phyloP scores from a whole-genome alignment of 2,329 filamentous ascomycete genomes.

The Colletotrichum liriopes region DNA sequence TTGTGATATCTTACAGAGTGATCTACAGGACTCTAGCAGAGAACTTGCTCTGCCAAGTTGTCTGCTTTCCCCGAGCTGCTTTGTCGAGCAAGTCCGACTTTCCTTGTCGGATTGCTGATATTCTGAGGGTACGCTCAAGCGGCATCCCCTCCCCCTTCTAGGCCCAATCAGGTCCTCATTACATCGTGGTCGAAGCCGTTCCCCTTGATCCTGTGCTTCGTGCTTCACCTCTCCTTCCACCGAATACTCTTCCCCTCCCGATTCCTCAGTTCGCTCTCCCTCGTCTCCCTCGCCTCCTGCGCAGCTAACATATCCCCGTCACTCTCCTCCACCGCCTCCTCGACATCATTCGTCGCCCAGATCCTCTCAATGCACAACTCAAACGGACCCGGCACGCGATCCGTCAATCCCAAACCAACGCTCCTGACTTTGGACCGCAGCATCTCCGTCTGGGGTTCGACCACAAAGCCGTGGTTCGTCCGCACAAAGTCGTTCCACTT shows the following conservation, averaged over 20 bases:
- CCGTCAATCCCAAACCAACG: slow-evolving; percentile 89
- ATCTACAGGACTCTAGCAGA: not conserved
- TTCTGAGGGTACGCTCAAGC: not conserved
- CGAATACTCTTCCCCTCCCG: slow-evolving; percentile 55
- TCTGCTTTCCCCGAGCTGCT: not conserved
- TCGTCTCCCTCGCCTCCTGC: slow-evolving; percentile 29
- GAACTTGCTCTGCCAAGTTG: not conserved
- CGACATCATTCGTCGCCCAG: slow-evolving; percentile 85
- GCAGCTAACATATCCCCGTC: slow-evolving; percentile 41
- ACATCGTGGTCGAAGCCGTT: not conserved
- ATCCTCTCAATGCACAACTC: slow-evolving; percentile 88
- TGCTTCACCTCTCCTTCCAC: slow-evolving; percentile 47
- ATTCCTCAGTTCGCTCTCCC: slow-evolving; percentile 54
- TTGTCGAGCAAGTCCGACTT: not conserved
- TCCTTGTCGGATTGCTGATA: not conserved
- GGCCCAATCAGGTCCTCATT: not conserved
- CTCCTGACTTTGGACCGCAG: slow-evolving; percentile 88
- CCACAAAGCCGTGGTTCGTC: slow-evolving; percentile 91
- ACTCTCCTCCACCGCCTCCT: slow-evolving; percentile 44
- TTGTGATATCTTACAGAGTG: slow-evolving; percentile 9
- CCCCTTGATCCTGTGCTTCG: not conserved
- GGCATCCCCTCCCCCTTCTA: not conserved
- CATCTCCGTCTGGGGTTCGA: slow-evolving; percentile 94
- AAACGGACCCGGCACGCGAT: slow-evolving; percentile 90
- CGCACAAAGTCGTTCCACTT: slow-evolving; percentile 94